A percentile compares a stretch with the other conserved stretches of the same genome.
phyloP scores from a whole-genome alignment of 139 green algal species.

The Coccomyxa sp. region DNA sequence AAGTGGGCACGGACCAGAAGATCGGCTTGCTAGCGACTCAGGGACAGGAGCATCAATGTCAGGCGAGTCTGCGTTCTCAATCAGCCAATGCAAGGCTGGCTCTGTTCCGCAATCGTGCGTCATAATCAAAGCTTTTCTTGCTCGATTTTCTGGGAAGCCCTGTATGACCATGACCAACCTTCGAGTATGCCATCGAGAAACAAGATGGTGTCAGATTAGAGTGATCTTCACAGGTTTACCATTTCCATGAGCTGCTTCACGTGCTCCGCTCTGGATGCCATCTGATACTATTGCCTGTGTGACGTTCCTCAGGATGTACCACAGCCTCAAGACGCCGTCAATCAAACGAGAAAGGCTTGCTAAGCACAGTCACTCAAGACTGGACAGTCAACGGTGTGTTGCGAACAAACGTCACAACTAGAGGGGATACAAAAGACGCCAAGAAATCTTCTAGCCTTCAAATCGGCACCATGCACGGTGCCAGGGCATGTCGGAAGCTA shows the following conservation, averaged over 20 bases:
- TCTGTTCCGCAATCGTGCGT: constrained; percentile 11
- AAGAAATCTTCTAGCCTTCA: too few relatives aligned
- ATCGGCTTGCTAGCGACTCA: too few relatives aligned
- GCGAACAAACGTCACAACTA: too few relatives aligned
- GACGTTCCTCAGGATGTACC: too few relatives aligned
- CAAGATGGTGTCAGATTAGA: background rate
- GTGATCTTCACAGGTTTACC: background rate
- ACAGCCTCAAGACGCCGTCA: too few relatives aligned
- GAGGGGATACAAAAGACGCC: too few relatives aligned
- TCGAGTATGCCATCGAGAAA: background rate
- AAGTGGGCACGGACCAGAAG: too few relatives aligned
- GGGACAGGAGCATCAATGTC: background rate
- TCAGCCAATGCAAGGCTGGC: constrained; percentile 5
- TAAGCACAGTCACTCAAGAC: too few relatives aligned
- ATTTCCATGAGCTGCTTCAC: background rate
- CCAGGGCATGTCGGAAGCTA: too few relatives aligned
- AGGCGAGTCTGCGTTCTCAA: constrained; percentile 1
- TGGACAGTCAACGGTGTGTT: too few relatives aligned
- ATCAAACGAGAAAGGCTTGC: too few relatives aligned
- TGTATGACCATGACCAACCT: background rate
- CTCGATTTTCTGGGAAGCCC: constrained; percentile 1
- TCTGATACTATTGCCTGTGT: background rate
- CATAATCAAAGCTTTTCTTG: background rate
- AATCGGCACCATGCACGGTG: too few relatives aligned
- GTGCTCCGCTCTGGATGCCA: background rate